phyloP scores from a whole-genome alignment of 2,329 filamentous ascomycete species.

The Fulvia fulva region DNA sequence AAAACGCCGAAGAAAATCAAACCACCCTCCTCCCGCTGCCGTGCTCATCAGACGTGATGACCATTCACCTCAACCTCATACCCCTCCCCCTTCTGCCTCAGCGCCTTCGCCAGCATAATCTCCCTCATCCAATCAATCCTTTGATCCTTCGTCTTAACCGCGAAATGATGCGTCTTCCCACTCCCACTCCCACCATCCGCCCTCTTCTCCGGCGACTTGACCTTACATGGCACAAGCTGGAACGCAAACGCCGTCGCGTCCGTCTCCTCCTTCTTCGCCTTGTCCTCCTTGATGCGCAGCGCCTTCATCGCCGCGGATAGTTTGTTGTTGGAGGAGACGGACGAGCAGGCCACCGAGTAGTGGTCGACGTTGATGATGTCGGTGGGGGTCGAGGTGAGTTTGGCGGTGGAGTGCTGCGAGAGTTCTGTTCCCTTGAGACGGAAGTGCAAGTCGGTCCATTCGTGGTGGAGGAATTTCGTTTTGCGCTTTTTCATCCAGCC shows the following conservation, averaged over 20 bases:
- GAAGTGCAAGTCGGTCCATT: constrained; percentile 92
- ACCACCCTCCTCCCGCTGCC: not conserved
- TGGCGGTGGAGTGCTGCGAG: constrained; percentile 62
- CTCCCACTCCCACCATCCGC: not conserved
- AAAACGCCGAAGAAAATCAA: not conserved
- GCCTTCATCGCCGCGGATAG: constrained; percentile 83
- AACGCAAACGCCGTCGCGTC: constrained; percentile 67
- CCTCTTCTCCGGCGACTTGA: constrained; percentile 32
- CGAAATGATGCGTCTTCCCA: constrained; percentile 84
- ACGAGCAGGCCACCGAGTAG: constrained; percentile 82
- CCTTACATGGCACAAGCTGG: constrained; percentile 66
- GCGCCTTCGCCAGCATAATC: constrained; percentile 83
- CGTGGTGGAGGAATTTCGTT: constrained; percentile 80
- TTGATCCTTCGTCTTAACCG: constrained; percentile 80
- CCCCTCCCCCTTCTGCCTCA: constrained; percentile 78
- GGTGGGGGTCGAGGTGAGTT: constrained; percentile 59
- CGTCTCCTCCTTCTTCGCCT: constrained; percentile 44
- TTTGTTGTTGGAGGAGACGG: constrained; percentile 70
- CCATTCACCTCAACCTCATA: constrained; percentile 81
- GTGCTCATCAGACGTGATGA: not conserved
- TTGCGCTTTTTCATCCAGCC: constrained; percentile 96
- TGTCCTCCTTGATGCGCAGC: constrained; percentile 54
- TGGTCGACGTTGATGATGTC: constrained; percentile 85
- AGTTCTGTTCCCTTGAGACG: constrained; percentile 62
- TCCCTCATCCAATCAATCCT: constrained; percentile 97